Percentiles rank a stretch among this genome's conserved stretches.
Conservation (phyloP, 129 eudicot species). For the Flaveria bidentis region DNA sequence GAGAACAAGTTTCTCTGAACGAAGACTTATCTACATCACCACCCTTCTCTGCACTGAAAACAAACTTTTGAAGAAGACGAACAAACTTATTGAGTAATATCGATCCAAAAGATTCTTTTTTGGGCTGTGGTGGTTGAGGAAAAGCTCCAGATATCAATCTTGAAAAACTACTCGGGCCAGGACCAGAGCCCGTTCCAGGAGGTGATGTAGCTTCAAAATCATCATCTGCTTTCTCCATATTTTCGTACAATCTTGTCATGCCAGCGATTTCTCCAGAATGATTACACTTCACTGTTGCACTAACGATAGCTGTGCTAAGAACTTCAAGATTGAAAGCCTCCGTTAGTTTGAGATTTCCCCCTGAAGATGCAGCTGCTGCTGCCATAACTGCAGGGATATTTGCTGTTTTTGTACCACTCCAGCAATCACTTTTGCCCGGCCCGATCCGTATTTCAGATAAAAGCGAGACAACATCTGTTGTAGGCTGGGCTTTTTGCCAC, state of each 20-base stretch:
- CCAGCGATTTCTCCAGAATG: conserved; percentile 98
- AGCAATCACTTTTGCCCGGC: conserved; percentile 79
- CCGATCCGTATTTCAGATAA: conserved; percentile 92
- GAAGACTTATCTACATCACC: conserved; percentile 86
- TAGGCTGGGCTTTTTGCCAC: conserved; percentile 86
- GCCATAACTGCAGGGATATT: conserved; percentile 99
- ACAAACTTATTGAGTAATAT: conserved; percentile 74
- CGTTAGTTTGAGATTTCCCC: conserved; percentile 68
- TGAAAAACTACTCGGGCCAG: conserved; percentile 53
- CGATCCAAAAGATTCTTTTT: conserved; percentile 75
- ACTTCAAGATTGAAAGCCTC: conserved; percentile 96
- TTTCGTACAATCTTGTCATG: conserved; percentile 92
- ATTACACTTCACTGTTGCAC: conserved; percentile 94
- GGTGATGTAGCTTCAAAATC: conserved; percentile 39
- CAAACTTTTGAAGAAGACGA: conserved; percentile 87
- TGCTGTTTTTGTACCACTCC: conserved; percentile 90
- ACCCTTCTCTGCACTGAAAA: conserved; percentile 82
- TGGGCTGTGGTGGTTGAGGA: conserved; percentile 52
- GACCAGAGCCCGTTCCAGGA: conserved; percentile 33
- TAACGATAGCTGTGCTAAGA: conserved; percentile 88
- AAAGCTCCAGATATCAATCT: conserved; percentile 60
- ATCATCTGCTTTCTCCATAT: conserved; percentile 65
- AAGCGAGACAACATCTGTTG: conserved; percentile 91
- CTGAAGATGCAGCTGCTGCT: conserved; percentile 99
- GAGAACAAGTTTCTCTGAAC: conserved; percentile 91